These are phyloP conservation scores for Candida boleticola DNA, from an alignment of 805 yeast genomes.

Conservation along the genomic window DNA sequence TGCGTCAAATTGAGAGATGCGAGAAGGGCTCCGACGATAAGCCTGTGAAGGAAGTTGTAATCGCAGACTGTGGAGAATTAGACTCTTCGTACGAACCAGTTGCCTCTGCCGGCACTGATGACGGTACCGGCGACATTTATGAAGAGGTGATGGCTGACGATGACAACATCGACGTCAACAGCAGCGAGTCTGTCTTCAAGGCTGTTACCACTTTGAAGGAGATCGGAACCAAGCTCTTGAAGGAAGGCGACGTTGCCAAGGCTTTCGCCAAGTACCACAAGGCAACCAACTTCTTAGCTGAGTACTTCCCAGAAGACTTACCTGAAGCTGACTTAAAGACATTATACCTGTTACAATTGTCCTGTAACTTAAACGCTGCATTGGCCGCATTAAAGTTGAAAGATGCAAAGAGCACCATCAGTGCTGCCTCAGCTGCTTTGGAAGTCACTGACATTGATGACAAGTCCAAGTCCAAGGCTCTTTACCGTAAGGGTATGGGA, in stretches of 20 bases:
- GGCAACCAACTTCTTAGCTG: slow-evolving; percentile 66
- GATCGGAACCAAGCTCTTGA: slow-evolving; percentile 75
- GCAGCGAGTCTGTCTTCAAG: slow-evolving; percentile 63
- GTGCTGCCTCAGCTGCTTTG: slow-evolving; percentile 64
- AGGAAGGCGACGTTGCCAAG: slow-evolving; percentile 52
- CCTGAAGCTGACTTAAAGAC: slow-evolving; percentile 50
- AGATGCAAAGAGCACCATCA: slow-evolving; percentile 51
- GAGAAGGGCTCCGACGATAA: slow-evolving; percentile 65
- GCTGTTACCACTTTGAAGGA: slow-evolving; percentile 68
- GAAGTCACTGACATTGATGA: slow-evolving; percentile 58
- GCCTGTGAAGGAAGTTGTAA: slow-evolving; percentile 69
- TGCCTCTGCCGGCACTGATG: slow-evolving; percentile 50
- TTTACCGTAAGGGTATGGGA: slow-evolving; percentile 82
- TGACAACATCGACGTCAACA: slow-evolving; percentile 53
- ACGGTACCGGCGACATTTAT: slow-evolving; percentile 82
- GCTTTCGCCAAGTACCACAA: slow-evolving; percentile 72
- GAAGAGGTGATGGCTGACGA: slow-evolving; percentile 79
- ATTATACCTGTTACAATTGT: slow-evolving; percentile 54
- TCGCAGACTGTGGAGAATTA: slow-evolving; percentile 77
- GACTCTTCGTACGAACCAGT: slow-evolving; percentile 56
- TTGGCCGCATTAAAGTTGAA: slow-evolving; percentile 67
- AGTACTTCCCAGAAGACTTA: slow-evolving; percentile 71
- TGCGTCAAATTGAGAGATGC: slow-evolving; percentile 71
- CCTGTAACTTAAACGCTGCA: slow-evolving; percentile 71
- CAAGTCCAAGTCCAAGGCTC: slow-evolving; percentile 77